Percentiles rank a stretch among this genome's conserved stretches.
Evolutionary conservation across 164 flowering plant species (phyloP).

Genomic region (Piper longum): DNA sequence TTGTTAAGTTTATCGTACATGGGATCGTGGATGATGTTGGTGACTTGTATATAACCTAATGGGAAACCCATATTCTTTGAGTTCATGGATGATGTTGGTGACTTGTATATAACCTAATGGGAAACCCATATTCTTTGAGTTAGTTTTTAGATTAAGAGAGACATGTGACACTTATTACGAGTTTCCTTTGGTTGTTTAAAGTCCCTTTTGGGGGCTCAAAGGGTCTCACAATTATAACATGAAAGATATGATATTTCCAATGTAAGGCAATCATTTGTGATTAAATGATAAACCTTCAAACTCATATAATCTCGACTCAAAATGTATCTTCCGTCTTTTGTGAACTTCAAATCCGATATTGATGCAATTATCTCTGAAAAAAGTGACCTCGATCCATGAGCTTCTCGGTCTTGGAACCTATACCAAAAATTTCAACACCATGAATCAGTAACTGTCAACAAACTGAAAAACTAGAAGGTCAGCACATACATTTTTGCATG

Average conservation of each 20-base stretch:
- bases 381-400: constrained; percentile 42
- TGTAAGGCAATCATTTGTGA: neutral
- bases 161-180: too few species aligned
- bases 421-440: constrained; percentile 1
- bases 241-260: neutral
- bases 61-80: too few species aligned
- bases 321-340: constrained; percentile 53
- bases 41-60: too few species aligned
- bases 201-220: too few species aligned
- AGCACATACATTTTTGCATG: constrained; percentile 50
- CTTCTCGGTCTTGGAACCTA: constrained; percentile 56
- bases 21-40: too few species aligned
- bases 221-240: neutral
- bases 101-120: too few species aligned
- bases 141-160: too few species aligned
- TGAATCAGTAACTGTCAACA: neutral
- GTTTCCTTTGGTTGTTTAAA: too few species aligned
- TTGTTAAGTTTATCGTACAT: too few species aligned
- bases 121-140: too few species aligned
- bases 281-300: constrained; percentile 39
- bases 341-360: constrained; percentile 65
- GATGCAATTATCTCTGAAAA: constrained; percentile 68
- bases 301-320: constrained; percentile 82
- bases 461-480: neutral
- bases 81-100: too few species aligned